These are phyloP conservation scores for Lentinula sp. DNA, from an alignment of 768 basidiomycete species.

Conservation along the genomic window DNA sequence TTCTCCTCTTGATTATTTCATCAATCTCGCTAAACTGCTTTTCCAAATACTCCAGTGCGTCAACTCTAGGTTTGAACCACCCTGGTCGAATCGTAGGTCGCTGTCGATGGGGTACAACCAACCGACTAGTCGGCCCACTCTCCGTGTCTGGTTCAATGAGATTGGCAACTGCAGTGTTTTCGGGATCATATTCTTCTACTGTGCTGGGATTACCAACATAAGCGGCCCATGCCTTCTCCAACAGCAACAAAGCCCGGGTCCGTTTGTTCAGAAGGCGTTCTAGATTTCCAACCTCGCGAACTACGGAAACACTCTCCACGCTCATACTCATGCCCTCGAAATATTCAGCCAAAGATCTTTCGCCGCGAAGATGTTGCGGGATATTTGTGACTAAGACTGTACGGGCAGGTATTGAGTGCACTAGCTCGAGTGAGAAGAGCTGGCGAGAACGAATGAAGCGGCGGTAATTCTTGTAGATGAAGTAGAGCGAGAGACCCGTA, in stretches of 20 bases:
- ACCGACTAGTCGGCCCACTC: conserved; percentile 46
- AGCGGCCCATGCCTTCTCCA: conserved; percentile 83
- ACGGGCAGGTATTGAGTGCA: conserved; percentile 90
- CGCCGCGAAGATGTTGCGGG: conserved; percentile 79
- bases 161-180: conserved; percentile 40
- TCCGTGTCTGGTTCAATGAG: conserved; percentile 46
- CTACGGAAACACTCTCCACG: conserved; percentile 91
- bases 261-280: conserved; percentile 70
- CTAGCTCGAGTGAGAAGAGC: conserved; percentile 89
- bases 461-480: conserved; percentile 84
- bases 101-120: conserved; percentile 69
- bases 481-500: conserved; percentile 78
- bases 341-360: conserved; percentile 84
- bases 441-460: conserved; percentile 88
- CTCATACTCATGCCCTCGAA: conserved; percentile 84
- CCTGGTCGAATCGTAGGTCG: conserved; percentile 72
- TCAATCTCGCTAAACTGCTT: conserved; percentile 75
- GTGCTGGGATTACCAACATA: conserved; percentile 94
- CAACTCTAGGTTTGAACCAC: conserved; percentile 75
- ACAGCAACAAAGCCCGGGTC: conserved; percentile 69
- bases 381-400: conserved; percentile 86
- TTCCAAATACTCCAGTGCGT: conserved; percentile 87
- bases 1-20: conserved; percentile 70
- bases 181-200: conserved; percentile 76
- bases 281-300: conserved; percentile 73